A percentile compares a stretch with the other conserved stretches of the same genome.
These are phyloP conservation scores for Glycine soja DNA, from an alignment of 306 rosid genomes.

Conservation along the genomic window DNA sequence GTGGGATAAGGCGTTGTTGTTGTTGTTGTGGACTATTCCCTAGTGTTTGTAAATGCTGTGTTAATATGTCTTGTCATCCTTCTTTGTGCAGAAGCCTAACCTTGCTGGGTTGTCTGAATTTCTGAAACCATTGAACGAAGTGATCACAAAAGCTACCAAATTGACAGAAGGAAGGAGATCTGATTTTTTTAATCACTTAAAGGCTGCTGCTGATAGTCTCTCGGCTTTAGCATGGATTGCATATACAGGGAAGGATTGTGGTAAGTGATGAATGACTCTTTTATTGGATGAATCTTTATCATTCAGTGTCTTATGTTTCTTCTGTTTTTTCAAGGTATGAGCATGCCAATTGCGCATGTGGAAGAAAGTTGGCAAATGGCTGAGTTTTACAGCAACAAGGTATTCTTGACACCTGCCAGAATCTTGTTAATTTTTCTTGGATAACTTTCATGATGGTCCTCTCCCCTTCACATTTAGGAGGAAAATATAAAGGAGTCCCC, in stretches of 20 bases:
- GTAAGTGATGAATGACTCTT: conserved; percentile 53
- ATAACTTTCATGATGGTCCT: conserved; percentile 29
- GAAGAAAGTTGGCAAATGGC: conserved; percentile 99
- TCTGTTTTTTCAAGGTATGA: conserved; percentile 77
- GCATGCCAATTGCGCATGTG: conserved; percentile 97
- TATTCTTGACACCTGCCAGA: conserved; percentile 50
- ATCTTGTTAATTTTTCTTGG: conserved; percentile 35
- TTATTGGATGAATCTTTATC: conserved; percentile 34
- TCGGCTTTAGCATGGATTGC: conserved; percentile 98
- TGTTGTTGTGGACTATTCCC: no score
- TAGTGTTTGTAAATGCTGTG: conserved; percentile 28
- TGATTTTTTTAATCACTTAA: conserved; percentile 88
- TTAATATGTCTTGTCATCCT: conserved; percentile 32
- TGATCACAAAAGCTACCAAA: conserved; percentile 62
- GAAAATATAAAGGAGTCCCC: conserved; percentile 30
- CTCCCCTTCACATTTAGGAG: conserved; percentile 20
- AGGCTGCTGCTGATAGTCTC: conserved; percentile 89
- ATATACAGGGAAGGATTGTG: conserved; percentile 86
- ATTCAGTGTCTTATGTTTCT: conserved; percentile 39
- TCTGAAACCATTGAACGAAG: conserved; percentile 86
- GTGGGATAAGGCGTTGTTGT: no score
- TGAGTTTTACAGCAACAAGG: conserved; percentile 98
- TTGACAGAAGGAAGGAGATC: conserved; percentile 89
- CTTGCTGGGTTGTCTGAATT: conserved; percentile 75
- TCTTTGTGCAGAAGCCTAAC: conserved; percentile 82